Percentiles rank a stretch among this genome's conserved stretches.
phyloP scores from a whole-genome alignment of 2,329 filamentous ascomycete species.

The Venturia nashicola region DNA sequence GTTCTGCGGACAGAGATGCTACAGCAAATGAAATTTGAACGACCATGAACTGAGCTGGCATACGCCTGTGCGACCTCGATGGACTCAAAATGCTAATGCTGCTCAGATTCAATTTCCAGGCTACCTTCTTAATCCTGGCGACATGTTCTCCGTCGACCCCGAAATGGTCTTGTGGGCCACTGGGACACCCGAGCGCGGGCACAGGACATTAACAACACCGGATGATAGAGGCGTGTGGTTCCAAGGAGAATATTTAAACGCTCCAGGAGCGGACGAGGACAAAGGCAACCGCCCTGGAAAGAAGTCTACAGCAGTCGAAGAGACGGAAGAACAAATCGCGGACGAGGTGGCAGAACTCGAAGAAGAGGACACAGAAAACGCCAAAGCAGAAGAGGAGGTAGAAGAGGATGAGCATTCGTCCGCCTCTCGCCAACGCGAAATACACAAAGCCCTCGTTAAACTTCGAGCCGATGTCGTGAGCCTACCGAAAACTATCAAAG shows the following conservation, averaged over 20 bases:
- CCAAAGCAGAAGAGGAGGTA: neutral
- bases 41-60: neutral
- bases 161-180: conserved; percentile 83
- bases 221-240: neutral
- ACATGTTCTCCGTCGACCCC: conserved; percentile 93
- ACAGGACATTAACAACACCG: conserved; percentile 51
- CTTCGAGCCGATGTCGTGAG: conserved; percentile 38
- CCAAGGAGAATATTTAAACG: neutral
- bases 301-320: neutral
- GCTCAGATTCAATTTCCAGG: conserved; percentile 80
- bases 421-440: conserved; percentile 21
- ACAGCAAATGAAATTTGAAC: no score
- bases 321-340: neutral
- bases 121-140: conserved; percentile 90
- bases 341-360: conserved; percentile 3
- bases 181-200: conserved; percentile 66
- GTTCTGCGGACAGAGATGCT: neutral
- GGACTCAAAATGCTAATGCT: neutral
- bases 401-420: conserved; percentile 11
- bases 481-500: conserved; percentile 43
- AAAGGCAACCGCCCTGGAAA: neutral
- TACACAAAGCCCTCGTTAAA: conserved; percentile 41
- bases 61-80: neutral
- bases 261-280: neutral
- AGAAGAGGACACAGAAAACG: conserved; percentile 14